Percentiles rank a stretch among this genome's conserved stretches.
Evolutionary conservation across 2,329 filamentous ascomycete genomes (phyloP).

Genomic region (Nigrospora sphaerica): DNA sequence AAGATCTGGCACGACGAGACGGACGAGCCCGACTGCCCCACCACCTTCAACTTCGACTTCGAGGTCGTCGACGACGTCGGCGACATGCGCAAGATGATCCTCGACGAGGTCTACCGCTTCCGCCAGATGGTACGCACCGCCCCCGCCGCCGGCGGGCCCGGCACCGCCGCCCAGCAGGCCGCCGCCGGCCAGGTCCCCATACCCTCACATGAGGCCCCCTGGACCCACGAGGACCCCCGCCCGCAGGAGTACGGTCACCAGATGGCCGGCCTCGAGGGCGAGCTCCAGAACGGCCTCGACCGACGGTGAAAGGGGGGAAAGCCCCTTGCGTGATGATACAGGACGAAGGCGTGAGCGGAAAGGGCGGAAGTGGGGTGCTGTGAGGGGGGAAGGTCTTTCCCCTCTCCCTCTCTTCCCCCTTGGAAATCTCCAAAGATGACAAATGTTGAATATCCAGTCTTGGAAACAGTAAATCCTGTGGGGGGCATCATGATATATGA

Average conservation of each 20-base stretch:
- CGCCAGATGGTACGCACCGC: slow-evolving; percentile 53
- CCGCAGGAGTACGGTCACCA: slow-evolving; percentile 50
- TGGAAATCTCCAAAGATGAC: too few species aligned
- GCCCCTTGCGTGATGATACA: background rate
- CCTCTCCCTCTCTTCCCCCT: too few species aligned
- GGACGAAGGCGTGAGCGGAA: background rate
- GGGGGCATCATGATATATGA: too few species aligned
- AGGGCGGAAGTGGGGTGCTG: background rate
- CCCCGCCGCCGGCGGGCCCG: slow-evolving; percentile 27
- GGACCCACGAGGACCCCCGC: slow-evolving; percentile 53
- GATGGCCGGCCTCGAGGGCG: slow-evolving; percentile 47
- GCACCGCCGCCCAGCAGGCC: slow-evolving; percentile 26
- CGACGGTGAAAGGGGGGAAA: slow-evolving; percentile 14
- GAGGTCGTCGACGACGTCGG: slow-evolving; percentile 93
- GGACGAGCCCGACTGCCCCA: slow-evolving; percentile 89
- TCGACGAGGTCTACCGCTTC: slow-evolving; percentile 90
- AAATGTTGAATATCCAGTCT: too few species aligned
- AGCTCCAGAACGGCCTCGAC: slow-evolving; percentile 54
- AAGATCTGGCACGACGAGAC: slow-evolving; percentile 98
- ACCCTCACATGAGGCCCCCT: slow-evolving; percentile 40
- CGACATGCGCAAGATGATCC: slow-evolving; percentile 95
- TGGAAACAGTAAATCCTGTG: too few species aligned
- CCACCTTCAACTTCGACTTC: slow-evolving; percentile 96
- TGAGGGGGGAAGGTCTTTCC: too few species aligned
- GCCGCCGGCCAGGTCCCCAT: slow-evolving; percentile 42